A percentile compares a stretch with the other conserved stretches of the same genome.
These are phyloP conservation scores for Penicillium bialowiezense DNA, from an alignment of 495 filamentous ascomycete species.

Conservation along the genomic window DNA sequence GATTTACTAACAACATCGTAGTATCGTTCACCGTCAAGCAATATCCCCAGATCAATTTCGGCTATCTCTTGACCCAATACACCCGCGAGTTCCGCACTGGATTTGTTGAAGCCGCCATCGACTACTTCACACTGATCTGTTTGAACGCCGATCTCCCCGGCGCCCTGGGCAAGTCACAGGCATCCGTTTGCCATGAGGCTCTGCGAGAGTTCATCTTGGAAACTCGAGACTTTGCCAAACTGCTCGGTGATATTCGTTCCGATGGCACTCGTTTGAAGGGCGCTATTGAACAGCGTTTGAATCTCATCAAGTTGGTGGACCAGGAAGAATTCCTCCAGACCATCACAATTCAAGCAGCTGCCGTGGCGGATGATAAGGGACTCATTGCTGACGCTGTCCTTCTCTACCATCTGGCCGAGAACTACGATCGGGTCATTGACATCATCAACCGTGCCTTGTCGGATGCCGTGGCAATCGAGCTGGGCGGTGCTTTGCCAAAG, in stretches of 20 bases:
- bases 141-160: constrained; percentile 83
- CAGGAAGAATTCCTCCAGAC: constrained; percentile 79
- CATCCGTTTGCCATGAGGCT: constrained; percentile 83
- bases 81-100: constrained; percentile 92
- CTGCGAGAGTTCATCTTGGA: constrained; percentile 94
- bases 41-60: constrained; percentile 90
- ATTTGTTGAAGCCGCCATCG: constrained; percentile 79
- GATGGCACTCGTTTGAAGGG: constrained; percentile 82
- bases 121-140: constrained; percentile 91
- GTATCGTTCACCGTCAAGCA: constrained; percentile 70
- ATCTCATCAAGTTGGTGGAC: constrained; percentile 74
- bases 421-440: constrained; percentile 85
- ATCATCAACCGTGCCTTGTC: constrained; percentile 90
- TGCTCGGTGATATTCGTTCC: constrained; percentile 84
- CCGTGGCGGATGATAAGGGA: constrained; percentile 89
- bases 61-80: constrained; percentile 88
- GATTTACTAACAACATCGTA: constrained; percentile 36
- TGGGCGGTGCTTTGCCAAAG: constrained; percentile 71
- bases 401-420: constrained; percentile 88
- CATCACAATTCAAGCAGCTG: constrained; percentile 86
- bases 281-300: constrained; percentile 83
- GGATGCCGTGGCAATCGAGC: constrained; percentile 76
- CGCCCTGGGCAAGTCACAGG: constrained; percentile 70
- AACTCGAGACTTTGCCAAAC: constrained; percentile 86
- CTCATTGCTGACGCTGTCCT: constrained; percentile 89